These are phyloP conservation scores for Gryganskiella cystojenkinii DNA, from an alignment of 192 early-diverging fungal species.

Conservation along the genomic window DNA sequence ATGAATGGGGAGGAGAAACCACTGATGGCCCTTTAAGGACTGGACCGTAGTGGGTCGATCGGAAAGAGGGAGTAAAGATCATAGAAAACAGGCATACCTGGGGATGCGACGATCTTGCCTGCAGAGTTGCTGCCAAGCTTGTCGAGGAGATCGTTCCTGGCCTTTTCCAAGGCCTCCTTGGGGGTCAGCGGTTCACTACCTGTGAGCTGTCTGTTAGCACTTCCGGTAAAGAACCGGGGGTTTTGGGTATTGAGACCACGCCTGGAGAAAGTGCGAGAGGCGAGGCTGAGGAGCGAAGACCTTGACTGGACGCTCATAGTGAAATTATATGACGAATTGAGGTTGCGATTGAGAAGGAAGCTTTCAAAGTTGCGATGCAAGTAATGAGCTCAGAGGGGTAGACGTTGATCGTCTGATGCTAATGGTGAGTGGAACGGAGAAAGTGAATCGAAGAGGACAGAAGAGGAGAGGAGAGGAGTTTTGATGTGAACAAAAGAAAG, in stretches of 20 bases:
- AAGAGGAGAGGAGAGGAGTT: neutral
- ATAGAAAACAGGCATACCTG: conserved; percentile 10
- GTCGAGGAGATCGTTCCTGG: conserved; percentile 31
- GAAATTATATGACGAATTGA: neutral
- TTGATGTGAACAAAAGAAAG: neutral
- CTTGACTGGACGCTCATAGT: neutral
- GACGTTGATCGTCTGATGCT: neutral
- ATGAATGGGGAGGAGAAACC: too few species aligned
- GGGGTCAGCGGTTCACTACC: neutral
- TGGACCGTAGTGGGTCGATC: too few species aligned
- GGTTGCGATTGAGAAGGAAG: neutral
- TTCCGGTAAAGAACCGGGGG: conserved; percentile 8
- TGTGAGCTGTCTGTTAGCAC: conserved; percentile 14
- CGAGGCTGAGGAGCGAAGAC: conserved; percentile 2
- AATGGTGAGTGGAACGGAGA: neutral
- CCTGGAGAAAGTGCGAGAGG: conserved; percentile 7
- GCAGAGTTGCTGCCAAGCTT: conserved; percentile 37
- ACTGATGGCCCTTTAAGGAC: too few species aligned
- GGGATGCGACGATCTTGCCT: conserved; percentile 22
- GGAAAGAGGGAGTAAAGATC: too few species aligned
- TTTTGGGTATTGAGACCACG: conserved; percentile 23
- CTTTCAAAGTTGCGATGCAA: neutral
- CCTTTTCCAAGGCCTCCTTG: conserved; percentile 28
- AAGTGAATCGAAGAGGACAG: neutral
- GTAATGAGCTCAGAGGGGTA: too few species aligned